These are phyloP conservation scores for Apiospora aurea DNA, from an alignment of 2,329 filamentous ascomycete species.

Conservation along the genomic window DNA sequence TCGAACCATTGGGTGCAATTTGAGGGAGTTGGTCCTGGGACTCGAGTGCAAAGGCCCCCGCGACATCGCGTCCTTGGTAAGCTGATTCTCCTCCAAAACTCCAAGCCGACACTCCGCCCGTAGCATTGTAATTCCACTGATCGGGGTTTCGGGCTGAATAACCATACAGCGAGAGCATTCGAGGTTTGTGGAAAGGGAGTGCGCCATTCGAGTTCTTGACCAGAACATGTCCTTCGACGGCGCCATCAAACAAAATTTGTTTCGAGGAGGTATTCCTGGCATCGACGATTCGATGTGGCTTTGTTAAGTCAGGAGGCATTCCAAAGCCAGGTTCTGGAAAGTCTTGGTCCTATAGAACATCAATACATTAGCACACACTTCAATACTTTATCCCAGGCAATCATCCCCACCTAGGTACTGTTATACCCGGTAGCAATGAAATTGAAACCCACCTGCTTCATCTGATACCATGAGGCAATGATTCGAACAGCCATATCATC, in stretches of 20 bases:
- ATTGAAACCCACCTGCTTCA: slow-evolving; percentile 40
- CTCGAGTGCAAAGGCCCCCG: slow-evolving; percentile 40
- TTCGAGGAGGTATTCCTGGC: slow-evolving; percentile 57
- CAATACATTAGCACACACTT: background rate
- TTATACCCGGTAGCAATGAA: background rate
- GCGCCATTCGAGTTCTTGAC: slow-evolving; percentile 66
- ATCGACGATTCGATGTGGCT: slow-evolving; percentile 61
- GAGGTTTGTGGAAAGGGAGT: slow-evolving; percentile 59
- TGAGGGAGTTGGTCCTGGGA: slow-evolving; percentile 45
- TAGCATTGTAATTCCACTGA: slow-evolving; percentile 49
- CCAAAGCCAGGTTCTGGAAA: slow-evolving; percentile 58
- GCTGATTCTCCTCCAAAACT: slow-evolving; percentile 50
- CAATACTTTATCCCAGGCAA: background rate
- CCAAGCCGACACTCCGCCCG: slow-evolving; percentile 45
- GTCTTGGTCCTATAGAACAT: slow-evolving; percentile 50
- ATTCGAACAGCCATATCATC: slow-evolving; percentile 66
- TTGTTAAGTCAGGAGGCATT: slow-evolving; percentile 56
- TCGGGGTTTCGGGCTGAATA: slow-evolving; percentile 62
- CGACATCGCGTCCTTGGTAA: slow-evolving; percentile 40
- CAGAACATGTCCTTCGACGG: slow-evolving; percentile 68
- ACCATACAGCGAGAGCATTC: slow-evolving; percentile 65
- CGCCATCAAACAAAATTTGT: slow-evolving; percentile 58
- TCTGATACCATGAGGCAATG: slow-evolving; percentile 63
- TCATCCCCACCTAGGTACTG: background rate
- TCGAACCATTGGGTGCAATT: slow-evolving; percentile 56